Evolutionary conservation across 768 basidiomycete genomes (phyloP), one percentile per base, ranked within the genome.

Genomic region (Dentipellis sp.): DNA sequence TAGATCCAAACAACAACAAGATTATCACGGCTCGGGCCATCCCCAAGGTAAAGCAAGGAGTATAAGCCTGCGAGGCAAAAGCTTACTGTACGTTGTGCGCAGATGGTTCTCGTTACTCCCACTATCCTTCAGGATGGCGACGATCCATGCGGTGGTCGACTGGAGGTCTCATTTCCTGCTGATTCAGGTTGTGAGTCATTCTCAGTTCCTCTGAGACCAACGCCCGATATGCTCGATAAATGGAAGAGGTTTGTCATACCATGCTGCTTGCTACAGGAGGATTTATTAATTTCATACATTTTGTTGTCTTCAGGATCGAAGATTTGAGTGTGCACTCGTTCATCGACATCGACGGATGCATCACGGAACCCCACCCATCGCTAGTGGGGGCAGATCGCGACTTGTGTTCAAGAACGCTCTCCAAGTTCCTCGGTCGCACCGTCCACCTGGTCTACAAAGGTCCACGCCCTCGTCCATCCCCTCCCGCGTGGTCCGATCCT

Each of bases 381-480:
- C 63, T 40, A 53, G 56, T 9, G 8, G 35, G 46, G 10, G 55
- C 69, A 19, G 60, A 61, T 45, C 67, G 66, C 47, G 72, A 71
- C 39, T 72, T 77, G 14, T 79, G 81, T 12, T 83, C 86, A 7
- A 65, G 64, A 7, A 75, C 80, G 46, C 68, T 90, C 45, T 86
- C 83, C 3, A 68, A 74, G 52, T 90, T 82, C 69, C 72, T 90
- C 58, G 80, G 73, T 21, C 77, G 74, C 48, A 71, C 77, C 1
- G 86, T 87, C 0, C 75, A 84, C 57, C 72, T 91, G 52, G 72
- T 84, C 37, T 78, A 77, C 71, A 91, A 89, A 65, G 88, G 88
- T 16, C 78, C 80, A 1, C 67, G 68, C 19, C 67, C 75, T 23
- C 82, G 88, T 9, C 56, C 55, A 0, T 78, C 80, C 52, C 70